Conservation (phyloP, 306 rosid species). For the Carpinus viminea region DNA sequence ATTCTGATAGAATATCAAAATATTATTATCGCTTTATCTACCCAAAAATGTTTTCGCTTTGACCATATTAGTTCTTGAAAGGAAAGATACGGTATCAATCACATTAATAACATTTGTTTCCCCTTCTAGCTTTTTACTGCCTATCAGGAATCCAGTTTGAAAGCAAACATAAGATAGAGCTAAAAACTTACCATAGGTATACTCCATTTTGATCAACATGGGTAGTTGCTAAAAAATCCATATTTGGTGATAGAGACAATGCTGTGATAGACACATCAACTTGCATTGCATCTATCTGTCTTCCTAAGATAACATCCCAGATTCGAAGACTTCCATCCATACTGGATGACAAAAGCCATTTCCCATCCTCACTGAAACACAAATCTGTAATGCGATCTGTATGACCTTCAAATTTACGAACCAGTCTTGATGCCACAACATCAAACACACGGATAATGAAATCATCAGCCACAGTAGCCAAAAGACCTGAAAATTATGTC, state of each 20-base stretch:
- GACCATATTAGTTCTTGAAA: neutral
- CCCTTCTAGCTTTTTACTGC: neutral
- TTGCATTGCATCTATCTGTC: conserved; percentile 82
- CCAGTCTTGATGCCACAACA: conserved; percentile 75
- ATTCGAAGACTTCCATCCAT: conserved; percentile 96
- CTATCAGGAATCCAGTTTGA: conserved; percentile 17
- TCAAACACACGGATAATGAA: conserved; percentile 74
- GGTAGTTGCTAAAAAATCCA: conserved; percentile 87
- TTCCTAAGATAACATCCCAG: conserved; percentile 89
- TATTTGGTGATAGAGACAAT: conserved; percentile 85
- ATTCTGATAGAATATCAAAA: neutral
- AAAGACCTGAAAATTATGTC: conserved; percentile 63
- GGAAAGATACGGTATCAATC: neutral
- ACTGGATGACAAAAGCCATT: conserved; percentile 92
- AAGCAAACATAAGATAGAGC: conserved; percentile 2
- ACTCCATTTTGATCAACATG: conserved; percentile 94
- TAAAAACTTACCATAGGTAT: conserved; percentile 74
- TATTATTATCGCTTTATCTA: neutral
- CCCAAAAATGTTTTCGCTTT: neutral
- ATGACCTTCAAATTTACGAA: conserved; percentile 95
- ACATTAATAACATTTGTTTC: conserved; percentile 5
- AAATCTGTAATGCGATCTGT: conserved; percentile 87
- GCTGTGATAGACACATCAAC: conserved; percentile 82
- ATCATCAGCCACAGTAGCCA: conserved; percentile 85
- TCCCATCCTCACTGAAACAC: conserved; percentile 97